Evolutionary conservation across 495 filamentous ascomycete genomes (phyloP).

Genomic region (Penicillium taxi): DNA sequence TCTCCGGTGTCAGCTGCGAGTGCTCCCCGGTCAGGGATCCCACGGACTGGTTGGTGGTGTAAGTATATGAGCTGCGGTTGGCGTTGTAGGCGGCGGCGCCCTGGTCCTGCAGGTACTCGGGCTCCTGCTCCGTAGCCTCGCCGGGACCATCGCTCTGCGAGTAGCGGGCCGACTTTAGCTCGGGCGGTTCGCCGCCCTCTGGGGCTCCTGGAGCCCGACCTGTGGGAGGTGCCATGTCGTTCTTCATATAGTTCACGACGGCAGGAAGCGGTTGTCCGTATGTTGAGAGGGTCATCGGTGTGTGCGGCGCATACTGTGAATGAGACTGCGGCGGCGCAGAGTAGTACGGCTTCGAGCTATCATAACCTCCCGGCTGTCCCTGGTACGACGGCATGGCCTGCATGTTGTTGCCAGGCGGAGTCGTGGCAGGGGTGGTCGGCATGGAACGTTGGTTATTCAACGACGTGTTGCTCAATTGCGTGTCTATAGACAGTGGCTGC

Average conservation of each 20-base stretch:
- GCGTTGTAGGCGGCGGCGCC: conserved; percentile 53
- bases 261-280: conserved; percentile 45
- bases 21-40: conserved; percentile 64
- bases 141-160: conserved; percentile 48
- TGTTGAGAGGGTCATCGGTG: conserved; percentile 50
- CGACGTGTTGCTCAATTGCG: conserved; percentile 65
- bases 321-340: conserved; percentile 64
- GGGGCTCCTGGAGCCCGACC: conserved; percentile 45
- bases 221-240: conserved; percentile 85
- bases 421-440: conserved; percentile 89
- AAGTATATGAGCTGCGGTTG: conserved; percentile 65
- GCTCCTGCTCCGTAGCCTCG: conserved; percentile 73
- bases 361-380: conserved; percentile 63
- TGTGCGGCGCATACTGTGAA: conserved; percentile 58
- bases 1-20: conserved; percentile 73
- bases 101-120: conserved; percentile 71
- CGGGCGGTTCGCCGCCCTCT: conserved; percentile 51
- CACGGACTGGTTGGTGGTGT: conserved; percentile 57
- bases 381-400: conserved; percentile 74
- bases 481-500: conserved; percentile 81
- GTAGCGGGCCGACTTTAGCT: conserved; percentile 59
- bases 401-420: conserved; percentile 70
- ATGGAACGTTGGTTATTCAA: conserved; percentile 78
- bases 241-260: conserved; percentile 74
- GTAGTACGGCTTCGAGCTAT: conserved; percentile 72